Base-by-base conservation (phyloP, 345 rosid genomes). In the Eucalyptus microcorys region DNA sequence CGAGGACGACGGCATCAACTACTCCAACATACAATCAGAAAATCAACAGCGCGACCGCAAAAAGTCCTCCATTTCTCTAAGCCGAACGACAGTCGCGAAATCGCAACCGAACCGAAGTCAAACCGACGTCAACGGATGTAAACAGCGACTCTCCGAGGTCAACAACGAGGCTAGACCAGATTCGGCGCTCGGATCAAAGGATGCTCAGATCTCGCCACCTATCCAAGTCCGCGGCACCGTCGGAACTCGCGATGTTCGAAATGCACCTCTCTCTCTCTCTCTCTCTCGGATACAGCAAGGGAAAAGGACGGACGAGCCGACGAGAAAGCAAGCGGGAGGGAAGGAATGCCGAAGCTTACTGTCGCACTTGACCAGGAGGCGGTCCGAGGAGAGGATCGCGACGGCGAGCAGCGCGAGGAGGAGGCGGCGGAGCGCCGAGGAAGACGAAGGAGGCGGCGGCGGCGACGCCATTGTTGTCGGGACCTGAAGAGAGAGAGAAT, bases 391-490 rank as follows among this genome's bases (percentile, higher is more conserved):
- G 93, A 95, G 86, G 89, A 93, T 27, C 90, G 91, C 88, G 87
- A 89, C 15, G 87, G 93, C 91, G 43, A 94, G 88, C 90, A 92
- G 87, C 45, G 91, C 59, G 61, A 93, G 88, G 88, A 91, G 89
- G 88, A 93, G 90, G 32, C 81, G 88, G 89, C 52, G 88, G 88
- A 92, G 90, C 80, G 88, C 89, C 66, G 93, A 57, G 14, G 81
- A 37, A 11, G 81, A 26, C 66, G 32, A 26, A 24, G 61, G 30
- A 30, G 5, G 27, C 64, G 64, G 27, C 30, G 61, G 6, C 64
- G 66, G 32, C 61, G 92, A 86, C 71, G 94, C 93, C 99, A 96
- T 97, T 89, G 91, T 52, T 7, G 68, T 6, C 32, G 68, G 53
- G 42, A 80, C 84, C 84, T 40, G 84, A 76, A 11, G 30, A 76